phyloP scores from a whole-genome alignment of 163 green algal genomes.

The Scenedesmus sp. region DNA sequence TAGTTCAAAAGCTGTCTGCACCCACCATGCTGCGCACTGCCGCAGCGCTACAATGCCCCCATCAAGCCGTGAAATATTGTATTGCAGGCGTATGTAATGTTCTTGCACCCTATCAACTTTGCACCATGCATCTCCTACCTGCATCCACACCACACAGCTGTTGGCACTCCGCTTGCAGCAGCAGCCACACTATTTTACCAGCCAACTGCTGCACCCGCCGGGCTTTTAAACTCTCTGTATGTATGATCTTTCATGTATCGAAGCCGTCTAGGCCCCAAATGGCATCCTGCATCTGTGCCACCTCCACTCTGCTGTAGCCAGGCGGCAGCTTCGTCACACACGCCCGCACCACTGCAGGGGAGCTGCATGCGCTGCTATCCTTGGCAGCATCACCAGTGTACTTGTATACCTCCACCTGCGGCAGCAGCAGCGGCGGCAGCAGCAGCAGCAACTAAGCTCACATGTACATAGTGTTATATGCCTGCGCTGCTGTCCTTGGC shows the following conservation, averaged over 20 bases:
- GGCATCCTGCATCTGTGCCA: slow-evolving; percentile 37
- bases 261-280: slow-evolving; percentile 50
- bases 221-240: not conserved
- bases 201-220: not conserved
- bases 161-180: too few species aligned
- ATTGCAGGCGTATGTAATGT: too few species aligned
- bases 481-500: slow-evolving; percentile 6
- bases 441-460: not conserved
- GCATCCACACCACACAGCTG: too few species aligned
- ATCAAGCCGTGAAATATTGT: too few species aligned
- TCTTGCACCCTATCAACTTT: too few species aligned
- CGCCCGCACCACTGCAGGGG: slow-evolving; percentile 46
- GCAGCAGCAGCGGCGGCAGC: slow-evolving; percentile 16
- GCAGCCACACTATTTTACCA: too few species aligned
- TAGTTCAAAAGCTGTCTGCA: too few species aligned
- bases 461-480: not conserved
- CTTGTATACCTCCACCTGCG: slow-evolving; percentile 51
- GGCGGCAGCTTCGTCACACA: slow-evolving; percentile 49
- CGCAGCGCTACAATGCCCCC: too few species aligned
- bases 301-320: slow-evolving; percentile 46
- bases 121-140: too few species aligned
- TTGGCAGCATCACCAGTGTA: not conserved
- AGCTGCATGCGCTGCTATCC: not conserved
- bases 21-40: too few species aligned
- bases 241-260: not conserved